These are phyloP conservation scores for Cavenderia fasciculata DNA, from an alignment of 78 protist species.

Conservation along the genomic window DNA sequence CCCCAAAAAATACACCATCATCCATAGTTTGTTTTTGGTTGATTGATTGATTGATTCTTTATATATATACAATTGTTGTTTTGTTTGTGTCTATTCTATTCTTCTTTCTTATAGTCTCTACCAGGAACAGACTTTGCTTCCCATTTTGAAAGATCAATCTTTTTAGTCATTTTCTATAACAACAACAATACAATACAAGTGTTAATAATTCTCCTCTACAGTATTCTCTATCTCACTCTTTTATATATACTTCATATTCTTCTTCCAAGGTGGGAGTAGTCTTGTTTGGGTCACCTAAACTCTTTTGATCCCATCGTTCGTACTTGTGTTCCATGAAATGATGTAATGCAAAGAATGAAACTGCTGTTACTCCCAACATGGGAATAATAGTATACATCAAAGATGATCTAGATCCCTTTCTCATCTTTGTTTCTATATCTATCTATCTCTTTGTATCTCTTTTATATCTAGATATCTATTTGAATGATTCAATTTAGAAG, in stretches of 20 bases:
- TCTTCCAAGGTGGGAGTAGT: conserved; percentile 36
- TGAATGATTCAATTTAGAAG: too few species aligned
- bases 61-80: too few species aligned
- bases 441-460: too few species aligned
- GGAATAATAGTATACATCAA: conserved; percentile 1
- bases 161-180: conserved; percentile 64
- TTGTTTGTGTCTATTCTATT: too few species aligned
- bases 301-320: conserved; percentile 47
- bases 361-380: conserved; percentile 32
- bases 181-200: not conserved
- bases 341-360: conserved; percentile 19
- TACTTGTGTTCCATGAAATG: conserved; percentile 71
- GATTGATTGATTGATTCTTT: too few species aligned
- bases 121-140: conserved; percentile 59
- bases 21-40: too few species aligned
- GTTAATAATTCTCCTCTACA: not conserved
- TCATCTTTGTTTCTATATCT: too few species aligned
- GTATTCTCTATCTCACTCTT: not conserved
- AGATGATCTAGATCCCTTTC: not conserved
- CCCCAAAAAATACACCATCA: too few species aligned
- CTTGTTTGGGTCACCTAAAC: conserved; percentile 58
- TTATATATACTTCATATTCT: conserved; percentile 50
- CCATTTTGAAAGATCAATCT: conserved; percentile 66
- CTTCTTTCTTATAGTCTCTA: not conserved
- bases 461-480: too few species aligned